Evolutionary conservation across 352 stramenopile species (phyloP).

Genomic region (Globisporangium cederbergense): DNA sequence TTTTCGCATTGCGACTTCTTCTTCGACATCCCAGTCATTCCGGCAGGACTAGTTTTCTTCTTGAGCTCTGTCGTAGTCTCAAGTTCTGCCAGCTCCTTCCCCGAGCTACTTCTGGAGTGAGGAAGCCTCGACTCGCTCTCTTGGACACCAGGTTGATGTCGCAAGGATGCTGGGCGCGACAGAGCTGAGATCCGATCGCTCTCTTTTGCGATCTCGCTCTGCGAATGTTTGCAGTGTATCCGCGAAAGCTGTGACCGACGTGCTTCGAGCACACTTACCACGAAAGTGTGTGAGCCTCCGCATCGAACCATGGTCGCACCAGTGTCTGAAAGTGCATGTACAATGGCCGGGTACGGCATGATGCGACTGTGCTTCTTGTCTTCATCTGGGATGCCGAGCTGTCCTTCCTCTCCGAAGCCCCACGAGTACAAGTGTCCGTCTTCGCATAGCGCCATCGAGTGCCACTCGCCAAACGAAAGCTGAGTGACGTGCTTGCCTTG

Average conservation of each 20-base stretch:
- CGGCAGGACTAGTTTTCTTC: background rate
- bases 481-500: conserved; percentile 39
- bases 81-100: background rate
- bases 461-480: conserved; percentile 64
- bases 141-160: background rate
- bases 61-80: background rate
- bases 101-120: background rate
- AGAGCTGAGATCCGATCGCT: conserved; percentile 18
- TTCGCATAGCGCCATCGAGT: conserved; percentile 63
- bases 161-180: background rate
- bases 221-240: conserved; percentile 34
- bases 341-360: conserved; percentile 38
- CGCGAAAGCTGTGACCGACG: conserved; percentile 38
- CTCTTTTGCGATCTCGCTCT: conserved; percentile 29
- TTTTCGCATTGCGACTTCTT: conserved; percentile 1
- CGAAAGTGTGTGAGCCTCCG: conserved; percentile 58
- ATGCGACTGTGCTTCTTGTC: conserved; percentile 37
- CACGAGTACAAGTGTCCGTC: conserved; percentile 52
- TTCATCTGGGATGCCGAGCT: conserved; percentile 48
- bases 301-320: conserved; percentile 53
- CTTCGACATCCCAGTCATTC: background rate
- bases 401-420: conserved; percentile 73
- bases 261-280: conserved; percentile 62
- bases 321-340: conserved; percentile 50
- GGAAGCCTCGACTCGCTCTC: background rate